Conservation (phyloP, 768 basidiomycete species). For the Rhizopogon vinicolor region DNA sequence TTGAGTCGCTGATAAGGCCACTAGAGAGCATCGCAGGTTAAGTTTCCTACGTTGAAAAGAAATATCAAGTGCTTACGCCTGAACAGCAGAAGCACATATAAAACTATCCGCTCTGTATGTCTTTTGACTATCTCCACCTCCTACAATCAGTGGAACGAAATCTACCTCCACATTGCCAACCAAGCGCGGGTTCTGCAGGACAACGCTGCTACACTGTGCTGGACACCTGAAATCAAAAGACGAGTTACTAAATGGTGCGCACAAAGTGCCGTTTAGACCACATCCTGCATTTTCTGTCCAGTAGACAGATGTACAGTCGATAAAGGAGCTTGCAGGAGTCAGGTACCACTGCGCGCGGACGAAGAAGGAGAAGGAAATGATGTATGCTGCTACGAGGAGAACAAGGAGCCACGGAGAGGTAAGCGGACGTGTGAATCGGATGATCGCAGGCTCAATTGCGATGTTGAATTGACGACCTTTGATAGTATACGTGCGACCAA, state of each 20-base stretch:
- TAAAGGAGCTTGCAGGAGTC: constrained; percentile 57
- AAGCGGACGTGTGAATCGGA: constrained; percentile 48
- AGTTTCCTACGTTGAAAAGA: constrained; percentile 4
- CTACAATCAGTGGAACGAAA: constrained; percentile 73
- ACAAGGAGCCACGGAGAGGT: constrained; percentile 51
- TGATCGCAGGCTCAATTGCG: constrained; percentile 51
- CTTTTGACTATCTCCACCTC: constrained; percentile 68
- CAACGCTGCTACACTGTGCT: constrained; percentile 58
- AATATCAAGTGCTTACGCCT: constrained; percentile 50
- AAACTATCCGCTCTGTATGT: constrained; percentile 86
- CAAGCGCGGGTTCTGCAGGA: constrained; percentile 68
- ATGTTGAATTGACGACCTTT: constrained; percentile 32
- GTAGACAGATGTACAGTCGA: constrained; percentile 65
- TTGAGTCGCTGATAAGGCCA: constrained; percentile 56
- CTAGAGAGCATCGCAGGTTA: constrained; percentile 29
- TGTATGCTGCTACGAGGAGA: constrained; percentile 54
- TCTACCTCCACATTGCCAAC: constrained; percentile 63
- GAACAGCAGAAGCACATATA: constrained; percentile 79
- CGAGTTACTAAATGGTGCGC: constrained; percentile 57
- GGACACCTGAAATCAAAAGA: constrained; percentile 80
- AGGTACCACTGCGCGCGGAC: constrained; percentile 68
- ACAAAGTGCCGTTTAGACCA: constrained; percentile 63
- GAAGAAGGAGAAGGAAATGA: constrained; percentile 71
- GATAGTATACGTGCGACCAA: constrained; percentile 44
- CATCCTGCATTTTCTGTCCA: constrained; percentile 70